phyloP scores from a whole-genome alignment of 2,329 filamentous ascomycete species.

The Lojkania enalia region DNA sequence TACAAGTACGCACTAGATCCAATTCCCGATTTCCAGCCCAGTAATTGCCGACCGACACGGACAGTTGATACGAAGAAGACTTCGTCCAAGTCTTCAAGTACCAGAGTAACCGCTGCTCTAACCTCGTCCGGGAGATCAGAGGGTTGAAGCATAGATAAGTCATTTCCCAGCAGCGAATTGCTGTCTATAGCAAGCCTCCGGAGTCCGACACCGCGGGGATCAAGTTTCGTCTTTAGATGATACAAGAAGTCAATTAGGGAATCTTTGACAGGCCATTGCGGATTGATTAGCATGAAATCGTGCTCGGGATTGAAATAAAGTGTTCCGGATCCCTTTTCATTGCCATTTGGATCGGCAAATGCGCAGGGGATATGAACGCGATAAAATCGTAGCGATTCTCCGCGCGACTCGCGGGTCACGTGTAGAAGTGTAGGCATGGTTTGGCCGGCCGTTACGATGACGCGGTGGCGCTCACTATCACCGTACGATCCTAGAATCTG shows the following conservation, averaged over 20 bases:
- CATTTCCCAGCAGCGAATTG: background rate
- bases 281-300: constrained; percentile 2
- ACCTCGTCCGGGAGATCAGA: background rate
- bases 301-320: constrained; percentile 5
- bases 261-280: background rate
- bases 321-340: constrained; percentile 1
- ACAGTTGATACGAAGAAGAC: constrained; percentile 3
- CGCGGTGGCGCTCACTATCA: no score
- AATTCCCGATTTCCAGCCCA: constrained; percentile 2
- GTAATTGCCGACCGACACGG: constrained; percentile 1
- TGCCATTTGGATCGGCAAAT: constrained; percentile 6
- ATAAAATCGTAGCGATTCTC: constrained; percentile 3
- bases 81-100: background rate
- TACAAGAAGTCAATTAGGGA: constrained; percentile 3
- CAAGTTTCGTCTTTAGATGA: constrained; percentile 3
- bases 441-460: background rate
- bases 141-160: background rate
- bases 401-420: constrained; percentile 5
- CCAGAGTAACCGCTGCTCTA: background rate
- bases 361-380: constrained; percentile 6
- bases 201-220: constrained; percentile 4
- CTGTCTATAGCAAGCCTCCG: constrained; percentile 3
- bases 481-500: background rate
- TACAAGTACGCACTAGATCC: background rate
- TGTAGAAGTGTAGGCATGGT: background rate